These are phyloP conservation scores for Saccharomyces paradoxus DNA, from an alignment of 805 yeast species.

Conservation along the genomic window DNA sequence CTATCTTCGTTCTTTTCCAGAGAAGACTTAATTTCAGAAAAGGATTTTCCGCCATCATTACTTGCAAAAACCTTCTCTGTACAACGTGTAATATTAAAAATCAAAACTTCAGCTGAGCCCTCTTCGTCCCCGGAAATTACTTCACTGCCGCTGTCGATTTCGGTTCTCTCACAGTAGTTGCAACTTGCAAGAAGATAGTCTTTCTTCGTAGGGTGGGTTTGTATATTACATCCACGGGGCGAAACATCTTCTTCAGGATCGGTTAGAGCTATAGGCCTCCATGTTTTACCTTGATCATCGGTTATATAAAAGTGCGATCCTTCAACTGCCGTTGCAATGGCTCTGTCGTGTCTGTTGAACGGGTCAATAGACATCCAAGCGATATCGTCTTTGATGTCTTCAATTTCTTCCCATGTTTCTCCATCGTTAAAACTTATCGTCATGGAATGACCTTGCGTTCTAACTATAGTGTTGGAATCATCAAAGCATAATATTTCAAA, in stretches of 20 bases:
- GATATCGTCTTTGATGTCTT: constrained; percentile 4
- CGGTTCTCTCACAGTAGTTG: constrained; percentile 3
- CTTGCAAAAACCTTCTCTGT: constrained; percentile 3
- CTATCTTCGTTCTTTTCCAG: neutral
- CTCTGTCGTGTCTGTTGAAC: constrained; percentile 14
- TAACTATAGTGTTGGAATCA: constrained; percentile 43
- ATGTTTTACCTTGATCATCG: constrained; percentile 23
- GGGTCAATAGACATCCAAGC: constrained; percentile 9
- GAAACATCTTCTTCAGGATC: neutral
- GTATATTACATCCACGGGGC: constrained; percentile 3
- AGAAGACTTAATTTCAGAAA: constrained; percentile 6
- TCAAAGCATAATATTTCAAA: constrained; percentile 33
- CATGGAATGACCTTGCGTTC: constrained; percentile 22
- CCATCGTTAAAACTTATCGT: constrained; percentile 45
- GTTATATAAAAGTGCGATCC: constrained; percentile 14
- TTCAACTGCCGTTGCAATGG: constrained; percentile 7
- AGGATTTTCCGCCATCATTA: constrained; percentile 12
- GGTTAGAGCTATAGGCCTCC: constrained; percentile 12
- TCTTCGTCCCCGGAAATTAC: neutral
- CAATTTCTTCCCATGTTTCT: constrained; percentile 32
- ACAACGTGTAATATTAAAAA: neutral
- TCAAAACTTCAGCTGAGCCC: neutral
- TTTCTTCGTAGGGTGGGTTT: constrained; percentile 13
- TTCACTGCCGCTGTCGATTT: neutral
- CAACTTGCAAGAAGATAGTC: constrained; percentile 11